Evolutionary conservation across 2,329 filamentous ascomycete species (phyloP).

Genomic region (Bipolaris sorokiniana): DNA sequence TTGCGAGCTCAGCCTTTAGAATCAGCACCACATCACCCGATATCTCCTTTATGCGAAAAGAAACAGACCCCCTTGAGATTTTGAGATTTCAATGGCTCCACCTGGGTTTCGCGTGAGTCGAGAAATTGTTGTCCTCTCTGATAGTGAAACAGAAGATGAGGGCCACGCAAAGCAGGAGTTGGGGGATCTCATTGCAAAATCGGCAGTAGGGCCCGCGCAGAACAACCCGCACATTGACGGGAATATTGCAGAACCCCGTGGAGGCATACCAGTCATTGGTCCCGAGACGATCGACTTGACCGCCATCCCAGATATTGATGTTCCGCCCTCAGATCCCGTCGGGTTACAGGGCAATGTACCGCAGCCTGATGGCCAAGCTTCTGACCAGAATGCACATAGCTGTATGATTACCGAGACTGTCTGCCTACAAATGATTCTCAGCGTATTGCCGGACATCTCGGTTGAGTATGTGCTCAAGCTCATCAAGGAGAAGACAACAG

Average conservation of each 20-base stretch:
- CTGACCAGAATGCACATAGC: background rate
- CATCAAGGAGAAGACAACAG: constrained; percentile 32
- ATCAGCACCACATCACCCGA: background rate
- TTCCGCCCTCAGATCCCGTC: constrained; percentile 20
- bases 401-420: constrained; percentile 30
- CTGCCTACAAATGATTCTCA: constrained; percentile 42
- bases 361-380: background rate
- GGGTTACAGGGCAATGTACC: background rate
- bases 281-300: constrained; percentile 30
- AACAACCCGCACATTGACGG: constrained; percentile 14
- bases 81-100: constrained; percentile 17
- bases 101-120: background rate
- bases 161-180: constrained; percentile 4
- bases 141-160: constrained; percentile 27
- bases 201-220: constrained; percentile 1
- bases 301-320: constrained; percentile 31
- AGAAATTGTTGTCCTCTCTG: constrained; percentile 32
- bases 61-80: background rate
- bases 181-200: constrained; percentile 12
- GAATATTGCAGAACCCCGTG: constrained; percentile 1
- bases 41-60: background rate
- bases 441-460: constrained; percentile 45
- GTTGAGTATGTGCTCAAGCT: constrained; percentile 38
- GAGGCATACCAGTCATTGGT: constrained; percentile 2
- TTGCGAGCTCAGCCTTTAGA: constrained; percentile 1